Evolutionary conservation across 257 asterid genomes (phyloP), one percentile per base, ranked within the genome.

Genomic region (Plantago ovata): DNA sequence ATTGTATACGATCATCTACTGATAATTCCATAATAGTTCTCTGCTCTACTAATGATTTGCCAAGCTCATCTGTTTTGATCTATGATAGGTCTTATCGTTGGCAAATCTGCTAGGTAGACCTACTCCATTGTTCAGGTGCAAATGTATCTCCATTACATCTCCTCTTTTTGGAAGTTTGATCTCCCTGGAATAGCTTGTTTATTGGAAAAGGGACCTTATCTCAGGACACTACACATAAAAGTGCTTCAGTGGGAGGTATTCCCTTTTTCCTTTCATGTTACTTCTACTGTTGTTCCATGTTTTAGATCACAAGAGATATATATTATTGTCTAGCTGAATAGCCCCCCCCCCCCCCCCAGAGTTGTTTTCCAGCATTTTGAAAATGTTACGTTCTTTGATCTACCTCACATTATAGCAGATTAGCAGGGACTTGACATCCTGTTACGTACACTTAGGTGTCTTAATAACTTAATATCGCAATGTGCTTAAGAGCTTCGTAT

Each of bases 111-210:
- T 21, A 7, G 38, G 38, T 23, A 12, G 3, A 23, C 14, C 55
- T 49, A 9, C 36, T 2, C 56, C 56, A 6, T 3, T 50, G 38
- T 50, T 50, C 56, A 50, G 10, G 33, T 50, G 56, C 38, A n/a
- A n/a, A 50, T 36, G 20, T 12, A 11, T 50, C 36, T 8, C 56
- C 9, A 13, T 23, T 23, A 13, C 11, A 13, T 19, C 16, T 3
- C 38, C n/a, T 13, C 9, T n/a, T n/a, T 50, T 23, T 50, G 33
- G 56, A 50, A 10, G 38, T 50, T 10, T 50, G 56, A 50, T 21
- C 56, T 50, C 38, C 56, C 56, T 22, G 56, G 57, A 8, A 49
- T 49, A 22, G 14, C 13, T 22, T 18, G 55, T 9, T 14, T 49
- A 9, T 21, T 49, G 33, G 13, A 49, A 6, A 48, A 19, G 22